These are phyloP conservation scores for Amanita subjunquillea DNA, from an alignment of 768 basidiomycete genomes.

Conservation along the genomic window DNA sequence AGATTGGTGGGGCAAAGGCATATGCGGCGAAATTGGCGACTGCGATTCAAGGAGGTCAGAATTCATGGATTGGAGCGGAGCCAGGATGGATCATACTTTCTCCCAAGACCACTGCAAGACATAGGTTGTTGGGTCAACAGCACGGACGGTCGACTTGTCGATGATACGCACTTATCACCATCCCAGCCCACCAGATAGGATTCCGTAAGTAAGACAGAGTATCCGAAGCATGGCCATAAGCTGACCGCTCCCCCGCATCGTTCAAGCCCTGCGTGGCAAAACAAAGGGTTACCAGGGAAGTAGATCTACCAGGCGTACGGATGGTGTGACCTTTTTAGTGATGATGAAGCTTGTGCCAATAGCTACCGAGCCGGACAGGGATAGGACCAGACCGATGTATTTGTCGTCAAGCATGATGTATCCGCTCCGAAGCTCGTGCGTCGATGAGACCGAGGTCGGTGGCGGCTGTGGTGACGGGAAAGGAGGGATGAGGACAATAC, in stretches of 20 bases:
- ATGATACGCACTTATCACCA: constrained; percentile 67
- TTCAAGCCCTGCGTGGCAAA: constrained; percentile 65
- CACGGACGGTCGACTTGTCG: constrained; percentile 1
- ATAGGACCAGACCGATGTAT: constrained; percentile 88
- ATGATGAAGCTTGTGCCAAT: constrained; percentile 98
- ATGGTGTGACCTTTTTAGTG: constrained; percentile 79
- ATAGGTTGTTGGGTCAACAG: not conserved
- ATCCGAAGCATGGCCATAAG: constrained; percentile 60
- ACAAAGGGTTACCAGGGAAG: constrained; percentile 4
- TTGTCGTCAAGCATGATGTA: constrained; percentile 76
- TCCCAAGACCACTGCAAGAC: constrained; percentile 72
- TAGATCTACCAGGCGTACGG: not conserved
- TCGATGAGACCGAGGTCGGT: not conserved
- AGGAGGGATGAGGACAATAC: not conserved
- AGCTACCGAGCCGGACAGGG: constrained; percentile 72
- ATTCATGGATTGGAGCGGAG: not conserved
- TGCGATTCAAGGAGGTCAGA: constrained; percentile 15
- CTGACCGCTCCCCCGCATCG: constrained; percentile 54
- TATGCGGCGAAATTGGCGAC: constrained; percentile 94
- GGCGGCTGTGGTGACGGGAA: not conserved
- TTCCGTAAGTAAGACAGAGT: constrained; percentile 81
- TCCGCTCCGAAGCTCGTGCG: not conserved
- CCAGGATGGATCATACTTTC: constrained; percentile 48
- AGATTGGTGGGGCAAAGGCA: constrained; percentile 93
- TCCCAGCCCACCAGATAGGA: constrained; percentile 97